Conservation (phyloP, 768 basidiomycete genomes). For the Mycena alexandri region DNA sequence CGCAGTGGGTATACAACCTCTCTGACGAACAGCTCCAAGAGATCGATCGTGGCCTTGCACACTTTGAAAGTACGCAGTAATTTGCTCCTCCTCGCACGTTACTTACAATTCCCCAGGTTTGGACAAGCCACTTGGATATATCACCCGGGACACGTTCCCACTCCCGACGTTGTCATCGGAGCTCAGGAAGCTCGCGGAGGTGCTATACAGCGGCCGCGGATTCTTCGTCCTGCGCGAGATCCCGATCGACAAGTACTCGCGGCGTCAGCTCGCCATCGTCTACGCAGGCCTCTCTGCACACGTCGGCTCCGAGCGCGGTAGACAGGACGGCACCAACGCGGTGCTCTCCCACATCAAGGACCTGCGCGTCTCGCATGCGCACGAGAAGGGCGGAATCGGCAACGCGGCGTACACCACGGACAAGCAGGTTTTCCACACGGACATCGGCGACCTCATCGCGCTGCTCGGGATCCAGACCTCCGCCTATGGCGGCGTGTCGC, state of each 20-base stretch:
- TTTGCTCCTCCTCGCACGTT: not conserved
- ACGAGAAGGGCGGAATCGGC: slow-evolving; percentile 56
- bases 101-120: slow-evolving; percentile 38
- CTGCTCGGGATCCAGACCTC: slow-evolving; percentile 58
- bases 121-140: slow-evolving; percentile 49
- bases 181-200: slow-evolving; percentile 53
- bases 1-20: slow-evolving; percentile 59
- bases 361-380: slow-evolving; percentile 56
- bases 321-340: slow-evolving; percentile 58
- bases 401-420: slow-evolving; percentile 63
- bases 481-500: slow-evolving; percentile 59
- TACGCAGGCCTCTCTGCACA: slow-evolving; percentile 63
- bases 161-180: slow-evolving; percentile 54
- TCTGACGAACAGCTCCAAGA: slow-evolving; percentile 51
- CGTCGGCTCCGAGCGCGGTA: slow-evolving; percentile 57
- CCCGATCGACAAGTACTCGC: slow-evolving; percentile 57
- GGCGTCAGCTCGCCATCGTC: slow-evolving; percentile 54
- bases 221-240: slow-evolving; percentile 64
- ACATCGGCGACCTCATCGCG: slow-evolving; percentile 60
- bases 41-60: slow-evolving; percentile 52
- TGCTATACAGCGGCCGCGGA: slow-evolving; percentile 59
- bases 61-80: slow-evolving; percentile 52
- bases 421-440: slow-evolving; percentile 65
- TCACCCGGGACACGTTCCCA: slow-evolving; percentile 56
- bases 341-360: slow-evolving; percentile 64